Evolutionary conservation across 805 yeast genomes (phyloP), one percentile per base, ranked within the genome.

Genomic region (Monosporozyma aerobia): DNA sequence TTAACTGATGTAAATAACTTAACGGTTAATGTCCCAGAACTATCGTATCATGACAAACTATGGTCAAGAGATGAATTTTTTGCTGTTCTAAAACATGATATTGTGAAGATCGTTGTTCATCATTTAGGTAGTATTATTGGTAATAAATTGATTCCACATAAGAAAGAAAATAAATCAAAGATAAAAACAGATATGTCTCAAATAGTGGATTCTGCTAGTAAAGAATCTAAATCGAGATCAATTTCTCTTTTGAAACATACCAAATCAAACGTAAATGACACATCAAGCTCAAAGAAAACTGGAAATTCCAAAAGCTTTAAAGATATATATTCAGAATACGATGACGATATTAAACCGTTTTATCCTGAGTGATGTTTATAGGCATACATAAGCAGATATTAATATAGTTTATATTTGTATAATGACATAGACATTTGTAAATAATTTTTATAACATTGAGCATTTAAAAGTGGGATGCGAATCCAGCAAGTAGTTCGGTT

Each of bases 51-150:
- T n/a, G 71, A 78, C 56, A 74, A 75, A 59, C 58, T 78, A 27
- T 82, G 87, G 86, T 77, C 83, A 0, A 70, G 75, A 30, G 76
- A 78, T 50, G 88, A 83, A 53, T 72, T 83, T 52, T 69, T 77
- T 33, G 59, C 74, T 13, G 73, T 77, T 30, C 61, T 83, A 44
- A 77, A 78, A 54, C 79, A 74, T 57, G 85, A 81, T 58, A 67
- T 83, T n/a, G 69, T 80, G 45, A 80, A 75, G 59, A 69, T 80
- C 6, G 76, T 83, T 16, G 63, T 82, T 47, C 74, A 72, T 43
- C 85, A 83, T 57, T 69, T 80, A 5, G 88, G 88, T 7, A 74
- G 75, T 57, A 78, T 83, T 52, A 67, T 83, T 43, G 81, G 82
- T 5, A 83, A 82, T 60, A 82, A 83, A 59, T 73, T 83, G 56